A percentile compares a stretch with the other conserved stretches of the same genome.
Conservation (phyloP, 78 protist genomes). For the Dictyostelium capitatum region DNA sequence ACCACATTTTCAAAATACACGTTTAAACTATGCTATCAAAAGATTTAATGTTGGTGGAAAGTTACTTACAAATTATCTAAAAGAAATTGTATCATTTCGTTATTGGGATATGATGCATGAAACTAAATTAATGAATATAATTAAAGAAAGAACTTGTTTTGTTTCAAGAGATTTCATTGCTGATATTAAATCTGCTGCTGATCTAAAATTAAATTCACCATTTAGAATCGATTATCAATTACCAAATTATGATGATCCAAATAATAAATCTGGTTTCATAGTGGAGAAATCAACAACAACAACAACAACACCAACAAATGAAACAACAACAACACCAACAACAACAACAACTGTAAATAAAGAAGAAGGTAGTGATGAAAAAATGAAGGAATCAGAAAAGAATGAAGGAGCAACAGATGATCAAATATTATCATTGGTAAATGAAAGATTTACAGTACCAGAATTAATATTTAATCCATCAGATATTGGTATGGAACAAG, state of each 20-base stretch:
- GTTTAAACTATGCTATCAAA: slow-evolving; percentile 72
- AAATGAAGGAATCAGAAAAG: neutral
- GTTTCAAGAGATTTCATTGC: slow-evolving; percentile 71
- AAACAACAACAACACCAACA: neutral
- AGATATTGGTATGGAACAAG: slow-evolving; percentile 85
- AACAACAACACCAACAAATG: neutral
- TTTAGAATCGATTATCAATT: slow-evolving; percentile 72
- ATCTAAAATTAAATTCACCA: neutral
- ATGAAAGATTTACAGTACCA: slow-evolving; percentile 87
- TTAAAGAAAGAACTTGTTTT: slow-evolving; percentile 87
- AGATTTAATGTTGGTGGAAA: slow-evolving; percentile 90
- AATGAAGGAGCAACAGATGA: neutral
- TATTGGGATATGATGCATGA: slow-evolving; percentile 92
- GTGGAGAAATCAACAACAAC: neutral
- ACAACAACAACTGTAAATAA: neutral
- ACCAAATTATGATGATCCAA: slow-evolving; percentile 81
- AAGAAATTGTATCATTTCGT: slow-evolving; percentile 83
- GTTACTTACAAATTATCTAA: slow-evolving; percentile 86
- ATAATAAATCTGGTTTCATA: slow-evolving; percentile 44
- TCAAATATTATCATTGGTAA: slow-evolving; percentile 65
- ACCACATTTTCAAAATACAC: slow-evolving; percentile 76
- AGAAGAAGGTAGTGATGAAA: neutral
- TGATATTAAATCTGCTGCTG: slow-evolving; percentile 30
- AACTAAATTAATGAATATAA: slow-evolving; percentile 81
- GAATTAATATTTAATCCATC: slow-evolving; percentile 88